Base-by-base conservation (phyloP, 2,329 filamentous ascomycete genomes). In the Pezizomycotina sp. region DNA sequence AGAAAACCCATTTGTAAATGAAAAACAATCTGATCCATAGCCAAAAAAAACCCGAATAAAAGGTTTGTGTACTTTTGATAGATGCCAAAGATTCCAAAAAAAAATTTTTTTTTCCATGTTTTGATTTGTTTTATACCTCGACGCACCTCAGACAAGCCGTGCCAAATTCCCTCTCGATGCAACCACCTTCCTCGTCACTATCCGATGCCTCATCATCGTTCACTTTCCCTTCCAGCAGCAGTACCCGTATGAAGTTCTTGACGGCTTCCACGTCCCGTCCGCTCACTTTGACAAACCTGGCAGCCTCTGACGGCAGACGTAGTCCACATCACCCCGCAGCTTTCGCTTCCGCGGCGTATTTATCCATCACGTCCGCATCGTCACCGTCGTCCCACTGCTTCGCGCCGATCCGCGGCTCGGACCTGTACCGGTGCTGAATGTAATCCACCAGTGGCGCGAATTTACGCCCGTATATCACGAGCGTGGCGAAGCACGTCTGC, bases 221-320 rank as follows among this genome's bases (percentile, higher is more conserved):
- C 10, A 35, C 31, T 23, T 38, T 34, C n/a, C 34, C 36, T 24
- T 43, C 23, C 15, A 35, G 27, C 16, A 29, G 92, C 69, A 93
- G 78, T 5, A 64, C 65, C 6, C 73, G 71, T 39, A 95, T 64
- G 82, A 84, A 95, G 29, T 68, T 61, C 47, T 79, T 71, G 3
- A 76, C 83, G 16, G 75, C 77, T 55, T 95, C 83, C 15, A 92
- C 76, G 27, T 75, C 76, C 36, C 65, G 66, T 1, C 84, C 80
- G 1, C 80, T 82, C 55, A 95, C 91, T 56, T 95, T 95, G 48
- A 95, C 77, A 16, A 93, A 66, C 3, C n/a, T 89, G 76, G 52
- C 86, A 92, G 3, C 81, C 77, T 34, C 83, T 68, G 21, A 91
- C 72, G 16, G 67, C 68, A 9, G 83, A 79, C 8, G 78, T 80